phyloP scores from a whole-genome alignment of 2,329 filamentous ascomycete genomes.

The Fusarium buxicola region DNA sequence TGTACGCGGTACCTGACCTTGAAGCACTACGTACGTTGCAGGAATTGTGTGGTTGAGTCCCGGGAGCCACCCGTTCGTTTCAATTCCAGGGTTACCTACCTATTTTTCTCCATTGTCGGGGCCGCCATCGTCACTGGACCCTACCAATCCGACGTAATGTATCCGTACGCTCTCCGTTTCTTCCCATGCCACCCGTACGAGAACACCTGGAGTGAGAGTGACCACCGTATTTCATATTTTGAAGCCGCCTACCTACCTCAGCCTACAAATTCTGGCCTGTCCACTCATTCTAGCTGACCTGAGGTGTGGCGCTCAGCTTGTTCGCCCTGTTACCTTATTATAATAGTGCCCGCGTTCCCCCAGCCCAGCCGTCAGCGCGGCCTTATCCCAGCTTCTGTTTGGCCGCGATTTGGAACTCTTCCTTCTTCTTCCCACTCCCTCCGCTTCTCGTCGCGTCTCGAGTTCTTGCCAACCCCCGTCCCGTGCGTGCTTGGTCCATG shows the following conservation, averaged over 20 bases:
- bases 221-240: conserved; percentile 17
- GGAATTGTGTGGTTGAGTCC: too few species aligned
- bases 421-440: conserved; percentile 26
- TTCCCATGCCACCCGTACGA: background rate
- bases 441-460: conserved; percentile 26
- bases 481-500: conserved; percentile 43
- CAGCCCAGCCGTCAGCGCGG: conserved; percentile 25
- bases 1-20: conserved; percentile 16
- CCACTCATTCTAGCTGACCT: conserved; percentile 20
- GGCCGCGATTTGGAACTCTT: conserved; percentile 44
- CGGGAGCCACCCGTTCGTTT: conserved; percentile 42
- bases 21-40: too few species aligned
- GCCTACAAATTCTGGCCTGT: conserved; percentile 16
- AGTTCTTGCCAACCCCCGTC: conserved; percentile 38
- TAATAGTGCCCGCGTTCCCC: conserved; percentile 31
- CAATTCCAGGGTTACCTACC: conserved; percentile 35
- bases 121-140: conserved; percentile 6
- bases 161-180: background rate
- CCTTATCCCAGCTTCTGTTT: conserved; percentile 45
- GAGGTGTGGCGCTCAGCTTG: conserved; percentile 35
- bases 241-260: conserved; percentile 4
- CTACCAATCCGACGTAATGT: conserved; percentile 8
- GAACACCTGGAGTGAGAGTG: conserved; percentile 8
- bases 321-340: conserved; percentile 36
- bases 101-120: conserved; percentile 21